phyloP scores from a whole-genome alignment of 2,329 filamentous ascomycete species.

The Talaromyces marneffei region DNA sequence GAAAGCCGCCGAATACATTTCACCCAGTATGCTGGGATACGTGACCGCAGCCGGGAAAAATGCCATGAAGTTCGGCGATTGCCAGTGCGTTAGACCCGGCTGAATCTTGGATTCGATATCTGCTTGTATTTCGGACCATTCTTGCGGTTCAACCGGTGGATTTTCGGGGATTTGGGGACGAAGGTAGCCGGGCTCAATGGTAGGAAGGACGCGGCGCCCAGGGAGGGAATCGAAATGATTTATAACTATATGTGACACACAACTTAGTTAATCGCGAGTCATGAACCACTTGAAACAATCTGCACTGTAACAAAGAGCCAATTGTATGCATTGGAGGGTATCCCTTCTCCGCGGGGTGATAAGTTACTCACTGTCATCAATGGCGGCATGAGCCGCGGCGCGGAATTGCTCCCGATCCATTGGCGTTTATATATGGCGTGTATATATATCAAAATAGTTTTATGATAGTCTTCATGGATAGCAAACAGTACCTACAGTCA shows the following conservation, averaged over 20 bases:
- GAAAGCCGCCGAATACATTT: constrained; percentile 86
- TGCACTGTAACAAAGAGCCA: not conserved
- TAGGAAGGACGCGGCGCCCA: constrained; percentile 65
- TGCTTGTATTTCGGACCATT: constrained; percentile 70
- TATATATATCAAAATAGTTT: too few species aligned
- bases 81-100: constrained; percentile 91
- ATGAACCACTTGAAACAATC: not conserved
- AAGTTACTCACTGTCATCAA: constrained; percentile 79
- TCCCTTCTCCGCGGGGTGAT: not conserved
- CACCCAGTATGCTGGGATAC: constrained; percentile 79
- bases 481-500: not conserved
- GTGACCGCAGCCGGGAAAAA: constrained; percentile 83
- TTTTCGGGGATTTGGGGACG: constrained; percentile 67
- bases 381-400: constrained; percentile 66
- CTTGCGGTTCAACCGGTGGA: constrained; percentile 61
- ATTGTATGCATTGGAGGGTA: not conserved
- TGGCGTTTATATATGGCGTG: not conserved
- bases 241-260: constrained; percentile 55
- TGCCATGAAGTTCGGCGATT: constrained; percentile 90
- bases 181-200: constrained; percentile 79
- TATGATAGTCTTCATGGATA: too few species aligned
- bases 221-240: constrained; percentile 74
- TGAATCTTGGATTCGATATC: constrained; percentile 84
- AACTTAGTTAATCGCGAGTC: not conserved
- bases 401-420: constrained; percentile 81